A percentile compares a stretch with the other conserved stretches of the same genome.
These are phyloP conservation scores for Rhodomyrtus tomentosa DNA, from an alignment of 345 rosid species.

Conservation along the genomic window DNA sequence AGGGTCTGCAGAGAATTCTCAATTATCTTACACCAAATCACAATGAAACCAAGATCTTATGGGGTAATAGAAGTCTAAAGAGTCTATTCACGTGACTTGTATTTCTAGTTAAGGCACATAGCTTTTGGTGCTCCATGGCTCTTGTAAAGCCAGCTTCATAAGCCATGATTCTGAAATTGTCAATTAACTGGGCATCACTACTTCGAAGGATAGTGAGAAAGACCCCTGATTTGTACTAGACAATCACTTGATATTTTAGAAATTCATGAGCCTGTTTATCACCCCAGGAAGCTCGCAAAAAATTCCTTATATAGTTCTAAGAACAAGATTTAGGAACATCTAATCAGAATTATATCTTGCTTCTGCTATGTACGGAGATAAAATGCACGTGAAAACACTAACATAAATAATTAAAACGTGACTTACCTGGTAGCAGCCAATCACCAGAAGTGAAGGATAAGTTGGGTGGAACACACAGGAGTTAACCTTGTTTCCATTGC, in stretches of 20 bases:
- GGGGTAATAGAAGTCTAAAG: not conserved
- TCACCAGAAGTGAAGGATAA: constrained; percentile 59
- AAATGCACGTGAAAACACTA: not conserved
- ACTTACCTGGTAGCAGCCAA: constrained; percentile 91
- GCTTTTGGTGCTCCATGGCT: not conserved
- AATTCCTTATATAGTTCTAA: not conserved
- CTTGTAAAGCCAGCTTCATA: not conserved
- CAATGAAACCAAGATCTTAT: not conserved
- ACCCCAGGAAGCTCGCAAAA: not conserved
- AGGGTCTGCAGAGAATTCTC: constrained; percentile 42
- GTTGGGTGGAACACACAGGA: constrained; percentile 90
- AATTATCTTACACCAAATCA: not conserved
- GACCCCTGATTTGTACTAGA: not conserved
- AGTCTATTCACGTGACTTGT: not conserved
- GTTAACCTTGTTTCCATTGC: constrained; percentile 76
- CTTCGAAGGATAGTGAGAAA: not conserved
- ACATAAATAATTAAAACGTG: not conserved
- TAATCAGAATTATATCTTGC: not conserved
- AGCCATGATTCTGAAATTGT: not conserved
- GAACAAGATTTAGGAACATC: not conserved
- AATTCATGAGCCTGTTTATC: not conserved
- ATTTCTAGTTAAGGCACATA: not conserved
- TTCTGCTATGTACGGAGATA: not conserved
- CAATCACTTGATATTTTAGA: not conserved
- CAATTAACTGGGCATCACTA: not conserved